A percentile compares a stretch with the other conserved stretches of the same genome.
phyloP scores from a whole-genome alignment of 164 flowering plant species.

The Chloranthus sessilifolius region DNA sequence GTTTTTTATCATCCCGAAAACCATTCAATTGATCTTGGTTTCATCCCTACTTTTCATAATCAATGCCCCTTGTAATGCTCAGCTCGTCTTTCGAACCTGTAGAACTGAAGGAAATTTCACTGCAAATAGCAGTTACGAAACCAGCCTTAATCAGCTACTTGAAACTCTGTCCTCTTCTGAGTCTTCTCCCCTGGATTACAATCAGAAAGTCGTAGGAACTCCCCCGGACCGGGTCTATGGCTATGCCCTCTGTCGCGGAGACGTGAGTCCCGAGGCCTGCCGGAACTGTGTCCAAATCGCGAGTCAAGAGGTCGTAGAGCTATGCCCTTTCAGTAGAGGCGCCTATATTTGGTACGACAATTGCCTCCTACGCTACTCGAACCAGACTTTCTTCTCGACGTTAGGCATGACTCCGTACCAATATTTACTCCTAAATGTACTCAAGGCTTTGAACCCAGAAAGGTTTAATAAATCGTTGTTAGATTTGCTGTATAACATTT shows the following conservation, averaged over 20 bases:
- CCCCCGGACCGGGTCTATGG: slow-evolving; percentile 12
- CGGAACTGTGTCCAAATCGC: slow-evolving; percentile 28
- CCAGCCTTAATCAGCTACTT: slow-evolving; percentile 22
- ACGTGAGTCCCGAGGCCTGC: slow-evolving; percentile 25
- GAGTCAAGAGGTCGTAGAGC: slow-evolving; percentile 12
- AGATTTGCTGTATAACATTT: slow-evolving; percentile 17
- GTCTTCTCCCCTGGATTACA: slow-evolving; percentile 30
- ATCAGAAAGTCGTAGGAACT: slow-evolving; percentile 2
- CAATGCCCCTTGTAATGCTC: too few relatives aligned
- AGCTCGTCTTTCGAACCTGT: too few relatives aligned
- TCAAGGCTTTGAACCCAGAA: slow-evolving; percentile 27
- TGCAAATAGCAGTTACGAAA: slow-evolving; percentile 7
- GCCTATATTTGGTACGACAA: slow-evolving; percentile 40
- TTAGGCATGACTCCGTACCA: too few relatives aligned
- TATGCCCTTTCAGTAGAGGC: slow-evolving; percentile 30
- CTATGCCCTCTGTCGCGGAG: slow-evolving; percentile 43
- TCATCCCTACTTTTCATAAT: too few relatives aligned
- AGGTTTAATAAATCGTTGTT: slow-evolving; percentile 17
- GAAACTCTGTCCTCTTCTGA: slow-evolving; percentile 17
- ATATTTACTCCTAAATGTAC: slow-evolving; percentile 18
- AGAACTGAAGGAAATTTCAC: slow-evolving; percentile 13
- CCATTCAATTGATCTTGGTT: too few relatives aligned
- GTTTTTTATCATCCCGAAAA: too few relatives aligned
- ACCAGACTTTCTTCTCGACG: slow-evolving; percentile 29
- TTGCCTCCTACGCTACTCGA: slow-evolving; percentile 37